phyloP scores from a whole-genome alignment of 768 basidiomycete species.

The Mycena vulgaris region DNA sequence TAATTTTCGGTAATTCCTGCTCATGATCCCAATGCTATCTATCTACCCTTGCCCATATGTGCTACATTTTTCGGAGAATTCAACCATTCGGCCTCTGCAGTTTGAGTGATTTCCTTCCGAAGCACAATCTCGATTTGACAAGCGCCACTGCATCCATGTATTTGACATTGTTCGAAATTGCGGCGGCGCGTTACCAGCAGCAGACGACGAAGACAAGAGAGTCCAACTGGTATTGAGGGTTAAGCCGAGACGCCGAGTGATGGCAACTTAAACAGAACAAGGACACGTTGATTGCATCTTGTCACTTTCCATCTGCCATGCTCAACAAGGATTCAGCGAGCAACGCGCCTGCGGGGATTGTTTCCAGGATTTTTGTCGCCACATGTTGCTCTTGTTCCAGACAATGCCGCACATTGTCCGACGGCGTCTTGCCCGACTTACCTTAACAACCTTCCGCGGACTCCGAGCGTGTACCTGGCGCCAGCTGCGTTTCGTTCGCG shows the following conservation, averaged over 20 bases:
- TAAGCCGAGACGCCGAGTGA: constrained; percentile 15
- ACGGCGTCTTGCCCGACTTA: constrained; percentile 17
- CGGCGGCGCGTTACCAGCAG: too few relatives aligned
- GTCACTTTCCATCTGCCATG: background rate
- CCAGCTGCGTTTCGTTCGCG: background rate
- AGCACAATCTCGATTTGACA: too few relatives aligned
- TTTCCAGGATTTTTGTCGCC: background rate
- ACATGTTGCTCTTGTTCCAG: constrained; percentile 6
- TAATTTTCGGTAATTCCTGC: background rate
- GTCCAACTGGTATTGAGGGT: background rate
- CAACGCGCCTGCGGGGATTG: background rate
- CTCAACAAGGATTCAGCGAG: background rate
- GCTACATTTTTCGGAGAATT: too few relatives aligned
- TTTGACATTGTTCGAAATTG: too few relatives aligned
- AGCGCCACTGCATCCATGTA: too few relatives aligned
- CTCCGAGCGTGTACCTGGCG: background rate
- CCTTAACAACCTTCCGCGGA: constrained; percentile 12
- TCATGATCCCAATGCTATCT: background rate
- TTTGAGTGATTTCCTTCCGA: too few relatives aligned
- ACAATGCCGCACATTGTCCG: constrained; percentile 11
- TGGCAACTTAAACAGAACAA: background rate
- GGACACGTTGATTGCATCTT: background rate
- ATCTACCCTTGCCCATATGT: too few relatives aligned
- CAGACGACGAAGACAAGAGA: too few relatives aligned
- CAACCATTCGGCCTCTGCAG: background rate